Evolutionary conservation across 257 asterid species (phyloP), one percentile per base, ranked within the genome.

Genomic region (Scutellaria barbata): DNA sequence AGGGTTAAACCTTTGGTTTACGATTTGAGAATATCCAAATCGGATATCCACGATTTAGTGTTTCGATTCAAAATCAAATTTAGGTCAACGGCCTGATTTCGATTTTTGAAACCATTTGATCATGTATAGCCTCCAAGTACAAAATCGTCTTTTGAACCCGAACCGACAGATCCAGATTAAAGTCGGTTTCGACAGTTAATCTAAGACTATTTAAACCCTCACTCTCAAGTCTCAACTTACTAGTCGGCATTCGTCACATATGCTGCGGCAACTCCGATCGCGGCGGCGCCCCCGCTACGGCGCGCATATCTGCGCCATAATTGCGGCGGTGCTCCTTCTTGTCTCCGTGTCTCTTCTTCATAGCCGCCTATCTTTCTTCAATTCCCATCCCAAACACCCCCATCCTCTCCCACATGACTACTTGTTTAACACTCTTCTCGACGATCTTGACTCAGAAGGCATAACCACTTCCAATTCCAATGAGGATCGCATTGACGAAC

Each of bases 401-500:
- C 85, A 68, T 70, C 83, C 81, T 46, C 82, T 76, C 78, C 70
- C 86, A 50, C 87, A 74, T 47, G 81, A 79, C 83, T 84, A 84
- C 68, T 69, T 82, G 61, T 74, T 80, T 66, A 79, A 88, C 25
- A 90, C 91, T 7, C 96, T 95, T 60, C 84, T 91, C 66, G 93
- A 86, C 77, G 96, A 91, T 76, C 78, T 87, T 66, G 92, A 87
- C 67, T 68, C 89, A 10, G 96, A 89, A 14, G 51, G 89, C 16
- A 63, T 83, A 81, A 75, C 75, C 74, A 65, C 74, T 58, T 50
- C 84, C 69, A 78, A 73, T 53, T 76, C 92, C 57, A 74, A 60
- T 51, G 97, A 87, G n/a, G 99, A 94, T 51, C 99, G 95, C 73
- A 94, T 94, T 43, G 99, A 94, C 79, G 96, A 86, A 80, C 91